Evolutionary conservation across 176 grass and related monocot genomes (phyloP).

Genomic region (Otatea glauca): DNA sequence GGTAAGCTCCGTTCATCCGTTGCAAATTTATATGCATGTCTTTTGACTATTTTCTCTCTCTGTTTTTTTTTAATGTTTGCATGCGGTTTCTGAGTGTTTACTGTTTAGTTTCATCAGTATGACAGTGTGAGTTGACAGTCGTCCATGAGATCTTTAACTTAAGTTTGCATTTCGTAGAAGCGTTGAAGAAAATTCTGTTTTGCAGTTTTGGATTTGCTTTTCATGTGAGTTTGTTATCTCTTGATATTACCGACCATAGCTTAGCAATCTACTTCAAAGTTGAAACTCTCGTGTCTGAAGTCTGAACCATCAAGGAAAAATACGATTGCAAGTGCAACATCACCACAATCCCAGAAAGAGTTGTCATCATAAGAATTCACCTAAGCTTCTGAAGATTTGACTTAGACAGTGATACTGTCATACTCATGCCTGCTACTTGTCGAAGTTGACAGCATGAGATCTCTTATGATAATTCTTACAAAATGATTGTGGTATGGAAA

Average conservation of each 20-base stretch:
- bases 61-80: no score
- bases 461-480: background rate
- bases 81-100: background rate
- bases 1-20: slow-evolving; percentile 39
- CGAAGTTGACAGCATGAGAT: background rate
- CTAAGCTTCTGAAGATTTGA: background rate
- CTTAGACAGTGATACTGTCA: slow-evolving; percentile 9
- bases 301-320: background rate
- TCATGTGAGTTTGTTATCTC: background rate
- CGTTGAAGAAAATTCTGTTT: background rate
- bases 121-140: background rate
- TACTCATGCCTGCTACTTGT: background rate
- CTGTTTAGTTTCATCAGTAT: background rate
- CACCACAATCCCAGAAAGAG: background rate
- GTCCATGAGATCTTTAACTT: background rate
- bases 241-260: background rate
- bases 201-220: background rate
- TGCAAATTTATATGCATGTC: background rate
- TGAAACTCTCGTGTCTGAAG: no score
- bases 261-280: no score
- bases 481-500: background rate
- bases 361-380: background rate
- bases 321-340: slow-evolving; percentile 19
- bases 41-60: no score
- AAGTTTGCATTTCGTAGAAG: no score